Evolutionary conservation across 805 yeast genomes (phyloP).

Genomic region (Lachancea lanzarotensis): DNA sequence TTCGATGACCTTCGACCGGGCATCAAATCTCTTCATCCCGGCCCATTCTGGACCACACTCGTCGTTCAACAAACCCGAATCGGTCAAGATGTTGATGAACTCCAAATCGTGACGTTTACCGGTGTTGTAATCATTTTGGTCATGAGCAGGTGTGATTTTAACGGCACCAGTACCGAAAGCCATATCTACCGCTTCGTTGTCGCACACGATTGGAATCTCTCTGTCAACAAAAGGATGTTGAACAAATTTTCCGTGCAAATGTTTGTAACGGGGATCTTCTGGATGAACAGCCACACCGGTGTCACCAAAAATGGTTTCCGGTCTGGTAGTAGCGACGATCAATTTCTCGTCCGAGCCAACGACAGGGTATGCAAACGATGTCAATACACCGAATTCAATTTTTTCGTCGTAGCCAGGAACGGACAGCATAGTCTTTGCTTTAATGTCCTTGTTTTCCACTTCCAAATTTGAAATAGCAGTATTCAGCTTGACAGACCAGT

Average conservation of each 20-base stretch:
- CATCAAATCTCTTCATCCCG: constrained; percentile 92
- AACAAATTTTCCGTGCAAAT: constrained; percentile 89
- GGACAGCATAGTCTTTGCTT: constrained; percentile 70
- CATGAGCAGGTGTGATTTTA: constrained; percentile 98
- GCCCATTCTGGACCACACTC: constrained; percentile 83
- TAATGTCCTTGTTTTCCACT: constrained; percentile 85
- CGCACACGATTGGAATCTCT: constrained; percentile 81
- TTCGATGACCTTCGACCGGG: constrained; percentile 78
- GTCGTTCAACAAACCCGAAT: constrained; percentile 85
- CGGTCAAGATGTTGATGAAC: constrained; percentile 83
- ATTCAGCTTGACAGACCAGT: constrained; percentile 93
- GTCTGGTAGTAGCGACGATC: constrained; percentile 96
- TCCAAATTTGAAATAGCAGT: constrained; percentile 95
- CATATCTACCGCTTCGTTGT: constrained; percentile 95
- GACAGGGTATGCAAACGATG: constrained; percentile 90
- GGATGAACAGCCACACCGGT: constrained; percentile 98
- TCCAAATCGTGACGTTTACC: constrained; percentile 92
- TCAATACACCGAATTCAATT: constrained; percentile 92
- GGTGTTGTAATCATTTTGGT: constrained; percentile 90
- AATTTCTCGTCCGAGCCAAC: constrained; percentile 79
- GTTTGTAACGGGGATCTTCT: constrained; percentile 84
- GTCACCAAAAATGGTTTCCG: constrained; percentile 97
- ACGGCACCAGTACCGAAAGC: constrained; percentile 99
- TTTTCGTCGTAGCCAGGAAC: constrained; percentile 89
- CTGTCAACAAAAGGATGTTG: constrained; percentile 86